These are phyloP conservation scores for Podospora bellae-mahoneyi DNA, from an alignment of 495 filamentous ascomycete species.

Conservation along the genomic window DNA sequence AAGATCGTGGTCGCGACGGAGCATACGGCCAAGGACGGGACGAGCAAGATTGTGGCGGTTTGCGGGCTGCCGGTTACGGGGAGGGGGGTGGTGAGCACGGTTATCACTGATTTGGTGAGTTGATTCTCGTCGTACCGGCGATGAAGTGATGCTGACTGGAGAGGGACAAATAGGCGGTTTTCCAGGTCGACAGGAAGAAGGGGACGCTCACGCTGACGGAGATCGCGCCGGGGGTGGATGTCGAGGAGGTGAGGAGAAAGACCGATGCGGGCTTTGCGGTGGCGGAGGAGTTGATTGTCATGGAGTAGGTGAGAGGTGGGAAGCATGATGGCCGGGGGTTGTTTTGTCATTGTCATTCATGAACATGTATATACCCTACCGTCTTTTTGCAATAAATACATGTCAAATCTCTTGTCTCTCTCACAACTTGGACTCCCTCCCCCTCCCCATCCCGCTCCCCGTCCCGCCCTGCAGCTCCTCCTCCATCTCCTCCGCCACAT, in stretches of 20 bases:
- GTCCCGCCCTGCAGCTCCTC: neutral
- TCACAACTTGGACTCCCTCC: neutral
- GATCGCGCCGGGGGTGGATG: slow-evolving; percentile 52
- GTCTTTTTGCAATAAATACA: neutral
- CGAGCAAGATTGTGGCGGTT: slow-evolving; percentile 56
- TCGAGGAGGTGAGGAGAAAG: slow-evolving; percentile 52
- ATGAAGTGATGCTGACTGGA: slow-evolving; percentile 4
- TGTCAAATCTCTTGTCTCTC: neutral
- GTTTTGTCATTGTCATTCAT: neutral
- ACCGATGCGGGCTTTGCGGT: slow-evolving; percentile 54
- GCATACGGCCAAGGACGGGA: slow-evolving; percentile 59
- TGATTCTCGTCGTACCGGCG: too few relatives aligned
- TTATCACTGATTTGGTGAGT: slow-evolving; percentile 57
- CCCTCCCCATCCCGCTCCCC: neutral
- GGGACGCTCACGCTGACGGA: slow-evolving; percentile 54
- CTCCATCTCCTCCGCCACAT: neutral
- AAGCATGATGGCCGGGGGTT: neutral
- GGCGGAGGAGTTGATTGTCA: slow-evolving; percentile 45
- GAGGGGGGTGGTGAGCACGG: slow-evolving; percentile 49
- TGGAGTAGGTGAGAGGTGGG: slow-evolving; percentile 37
- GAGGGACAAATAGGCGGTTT: slow-evolving; percentile 34
- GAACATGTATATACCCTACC: neutral
- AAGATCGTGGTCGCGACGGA: slow-evolving; percentile 62
- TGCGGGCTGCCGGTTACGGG: slow-evolving; percentile 58
- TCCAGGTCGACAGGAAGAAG: slow-evolving; percentile 52